phyloP scores from a whole-genome alignment of 2,329 filamentous ascomycete genomes.

The Alternaria sp. region DNA sequence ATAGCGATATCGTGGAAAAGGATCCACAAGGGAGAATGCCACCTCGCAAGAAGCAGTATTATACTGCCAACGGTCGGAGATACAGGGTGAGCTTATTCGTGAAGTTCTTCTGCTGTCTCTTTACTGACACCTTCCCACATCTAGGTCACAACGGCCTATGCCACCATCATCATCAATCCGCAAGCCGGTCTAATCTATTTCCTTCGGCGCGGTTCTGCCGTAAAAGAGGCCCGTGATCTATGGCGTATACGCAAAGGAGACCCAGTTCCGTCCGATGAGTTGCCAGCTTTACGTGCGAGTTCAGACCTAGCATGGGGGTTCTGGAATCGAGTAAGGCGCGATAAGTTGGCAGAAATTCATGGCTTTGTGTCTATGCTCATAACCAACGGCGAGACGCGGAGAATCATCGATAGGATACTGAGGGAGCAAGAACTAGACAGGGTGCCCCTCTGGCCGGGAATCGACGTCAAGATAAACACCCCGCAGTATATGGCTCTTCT shows the following conservation, averaged over 20 bases:
- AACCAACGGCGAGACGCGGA: neutral
- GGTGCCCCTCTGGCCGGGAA: slow-evolving; percentile 1
- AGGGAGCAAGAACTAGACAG: neutral
- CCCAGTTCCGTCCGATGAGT: neutral
- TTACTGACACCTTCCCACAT: neutral
- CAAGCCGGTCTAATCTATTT: neutral
- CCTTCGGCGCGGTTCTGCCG: slow-evolving; percentile 2
- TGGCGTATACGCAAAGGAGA: neutral
- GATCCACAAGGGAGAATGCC: too few relatives aligned
- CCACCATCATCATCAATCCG: neutral
- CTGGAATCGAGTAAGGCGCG: neutral
- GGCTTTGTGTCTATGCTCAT: neutral
- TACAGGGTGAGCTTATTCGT: too few relatives aligned
- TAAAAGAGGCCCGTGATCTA: neutral
- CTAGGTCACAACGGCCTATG: neutral
- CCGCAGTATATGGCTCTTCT: slow-evolving; percentile 6
- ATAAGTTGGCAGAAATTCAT: neutral
- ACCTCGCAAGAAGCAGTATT: too few relatives aligned
- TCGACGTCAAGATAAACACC: neutral
- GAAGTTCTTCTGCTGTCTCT: too few relatives aligned
- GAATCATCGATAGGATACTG: neutral
- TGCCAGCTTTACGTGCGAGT: slow-evolving; percentile 8
- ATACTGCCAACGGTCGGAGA: too few relatives aligned
- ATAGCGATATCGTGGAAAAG: too few relatives aligned
- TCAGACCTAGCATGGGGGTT: slow-evolving; percentile 11